Percentiles rank a stretch among this genome's conserved stretches.
phyloP scores from a whole-genome alignment of 257 asterid species.

The Nicotiana attenuata region DNA sequence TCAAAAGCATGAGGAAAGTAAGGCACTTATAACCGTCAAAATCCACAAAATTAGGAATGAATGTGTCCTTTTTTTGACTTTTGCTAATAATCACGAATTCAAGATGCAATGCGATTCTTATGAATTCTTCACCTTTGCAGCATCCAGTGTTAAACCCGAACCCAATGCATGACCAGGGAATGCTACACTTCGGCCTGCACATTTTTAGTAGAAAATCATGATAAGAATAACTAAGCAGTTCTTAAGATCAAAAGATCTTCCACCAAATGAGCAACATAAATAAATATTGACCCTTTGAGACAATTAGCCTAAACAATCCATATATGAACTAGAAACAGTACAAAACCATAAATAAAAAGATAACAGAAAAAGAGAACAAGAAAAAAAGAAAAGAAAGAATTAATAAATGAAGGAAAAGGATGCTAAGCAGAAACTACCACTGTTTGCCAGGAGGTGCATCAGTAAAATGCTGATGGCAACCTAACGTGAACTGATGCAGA shows the following conservation, averaged over 20 bases:
- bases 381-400: no score
- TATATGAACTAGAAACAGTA: not conserved
- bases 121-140: constrained; percentile 82
- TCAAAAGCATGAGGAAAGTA: not conserved
- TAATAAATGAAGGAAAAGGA: not conserved
- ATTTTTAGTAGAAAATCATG: constrained; percentile 5
- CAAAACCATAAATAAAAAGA: not conserved
- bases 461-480: constrained; percentile 2
- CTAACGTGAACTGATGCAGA: not conserved
- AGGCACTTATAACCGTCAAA: not conserved
- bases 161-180: constrained; percentile 99
- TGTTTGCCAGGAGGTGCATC: not conserved
- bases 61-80: not conserved
- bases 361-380: not conserved
- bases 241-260: not conserved
- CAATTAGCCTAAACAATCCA: not conserved
- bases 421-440: not conserved
- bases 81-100: not conserved
- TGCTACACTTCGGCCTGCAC: constrained; percentile 92
- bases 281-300: not conserved
- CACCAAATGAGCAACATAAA: not conserved
- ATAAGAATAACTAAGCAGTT: not conserved
- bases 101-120: not conserved
- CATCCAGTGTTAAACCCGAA: constrained; percentile 70
- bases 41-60: constrained; percentile 11